Base-by-base conservation (phyloP, 176 grass and related monocot genomes). In the Juncus inflexus region DNA sequence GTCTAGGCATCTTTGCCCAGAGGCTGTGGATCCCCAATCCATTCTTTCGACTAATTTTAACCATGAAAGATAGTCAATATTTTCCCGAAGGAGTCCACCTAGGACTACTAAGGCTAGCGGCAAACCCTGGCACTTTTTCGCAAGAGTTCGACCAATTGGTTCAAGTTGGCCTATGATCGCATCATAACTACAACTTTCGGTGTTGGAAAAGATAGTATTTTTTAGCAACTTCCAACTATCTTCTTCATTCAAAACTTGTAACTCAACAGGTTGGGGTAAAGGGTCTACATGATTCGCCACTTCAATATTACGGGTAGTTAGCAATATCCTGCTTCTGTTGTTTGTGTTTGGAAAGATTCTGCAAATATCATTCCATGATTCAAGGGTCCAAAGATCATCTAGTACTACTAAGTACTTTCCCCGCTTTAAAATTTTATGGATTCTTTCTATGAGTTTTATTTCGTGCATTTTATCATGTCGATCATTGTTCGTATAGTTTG, bases 341-440 rank as follows among this genome's bases (percentile, higher is more conserved):
- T 76, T 55, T 51, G 7, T 52, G 7, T 62, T 52, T 15, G 45
- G 73, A 54, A 76, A 76, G 3, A 66, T 61, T 40, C 28, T 54
- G 6, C 65, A 35, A 15, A 64, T 50, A 53, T 66, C 49, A 7
- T 76, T 15, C 61, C 73, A 66, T 38, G 73, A 55, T 10, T 62
- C 36, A 49, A 52, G 55, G 37, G 12, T n/a, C 49, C 73, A 76
- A 13, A 58, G 50, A 66, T 76, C 73, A 76, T 76, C 73, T 14
- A 76, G 47, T 3, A 76, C 62, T 15, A 58, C 7, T 66, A 76
- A 42, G 37, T 64, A 66, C 28, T 28, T 57, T 55, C 64, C 56
- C 1, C 35, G 8, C 43, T 2, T 7, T 9, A 76, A 12, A 1
- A 66, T 64, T 3, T 45, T 9, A 7, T 13, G 13, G 4, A 76